Conservation (phyloP, 1,139 yeast genomes). For the Suhomyces wounanorum region DNA sequence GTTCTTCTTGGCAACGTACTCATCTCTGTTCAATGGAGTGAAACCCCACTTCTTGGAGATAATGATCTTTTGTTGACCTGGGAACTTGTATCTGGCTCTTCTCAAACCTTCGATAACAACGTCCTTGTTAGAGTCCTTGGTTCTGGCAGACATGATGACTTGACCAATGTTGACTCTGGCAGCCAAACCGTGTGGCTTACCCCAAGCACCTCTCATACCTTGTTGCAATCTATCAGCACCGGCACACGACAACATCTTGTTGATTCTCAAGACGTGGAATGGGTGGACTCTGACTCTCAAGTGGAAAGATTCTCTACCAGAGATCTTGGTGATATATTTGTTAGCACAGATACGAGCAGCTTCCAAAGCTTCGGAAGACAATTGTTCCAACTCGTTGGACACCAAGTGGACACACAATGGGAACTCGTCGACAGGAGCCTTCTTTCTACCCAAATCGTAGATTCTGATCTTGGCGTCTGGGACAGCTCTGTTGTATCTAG, state of each 20-base stretch:
- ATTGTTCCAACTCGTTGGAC: slow-evolving; percentile 98
- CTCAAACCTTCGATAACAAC: slow-evolving; percentile 98
- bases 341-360: slow-evolving; percentile 99
- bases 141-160: slow-evolving; percentile 96
- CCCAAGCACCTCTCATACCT: slow-evolving; percentile 99
- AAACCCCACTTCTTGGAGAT: slow-evolving; percentile 99
- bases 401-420: slow-evolving; percentile 99
- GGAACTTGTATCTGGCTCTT: slow-evolving; percentile 99
- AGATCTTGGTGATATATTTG: slow-evolving; percentile 96
- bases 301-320: slow-evolving; percentile 99
- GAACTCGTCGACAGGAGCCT: slow-evolving; percentile 99
- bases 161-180: slow-evolving; percentile 99
- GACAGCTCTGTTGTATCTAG: slow-evolving; percentile 99
- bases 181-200: slow-evolving; percentile 99
- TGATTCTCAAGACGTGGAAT: slow-evolving; percentile 99
- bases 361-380: slow-evolving; percentile 99
- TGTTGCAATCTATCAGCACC: slow-evolving; percentile 99
- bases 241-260: slow-evolving; percentile 99
- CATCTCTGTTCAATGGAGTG: slow-evolving; percentile 98
- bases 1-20: slow-evolving; percentile 90
- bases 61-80: slow-evolving; percentile 99
- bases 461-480: slow-evolving; percentile 99
- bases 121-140: slow-evolving; percentile 96
- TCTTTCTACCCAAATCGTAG: slow-evolving; percentile 99
- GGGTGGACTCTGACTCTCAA: slow-evolving; percentile 99